Evolutionary conservation across 768 basidiomycete species (phyloP), one percentile per base, ranked within the genome.

Genomic region (Bullera alba): DNA sequence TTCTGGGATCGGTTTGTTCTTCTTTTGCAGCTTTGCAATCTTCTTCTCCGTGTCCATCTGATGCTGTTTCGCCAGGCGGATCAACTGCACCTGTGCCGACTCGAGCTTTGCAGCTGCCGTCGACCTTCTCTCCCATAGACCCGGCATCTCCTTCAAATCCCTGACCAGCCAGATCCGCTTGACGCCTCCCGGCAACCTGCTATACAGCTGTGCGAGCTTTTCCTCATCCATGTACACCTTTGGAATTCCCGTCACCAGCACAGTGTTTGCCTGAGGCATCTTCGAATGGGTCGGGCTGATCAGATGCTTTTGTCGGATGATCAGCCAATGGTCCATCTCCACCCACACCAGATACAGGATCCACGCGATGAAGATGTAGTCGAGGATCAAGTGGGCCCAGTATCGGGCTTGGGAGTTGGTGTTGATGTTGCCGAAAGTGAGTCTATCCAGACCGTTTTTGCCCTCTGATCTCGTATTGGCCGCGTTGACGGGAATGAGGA

Each of bases 91-190:
- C 74, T 93, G 88, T 0, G 89, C 91, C 1, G 79, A 78, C 70
- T 99, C 93, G 45, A 99, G 81, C 72, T 86, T 88, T 52, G 76
- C 76, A 58, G 80, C 82, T 0, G 88, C 87, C 2, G 77, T 77
- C 15, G 83, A 68, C 19, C 89, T 84, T 29, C 85, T 80, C 28
- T 91, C 82, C 61, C 87, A 86, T 17, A 87, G 65, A 35, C 85
- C 83, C 1, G 91, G 91, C 44, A 99, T 78, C 8, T 88, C 84
- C 69, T 87, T 87, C 25, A 96, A 76, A 64, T 96, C 80, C 83
- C 86, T 79, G 70, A 91, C 93, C 32, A 97, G 78, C 91, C 93
- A 99, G 30, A 99, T 82, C 57, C 82, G 81, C 67, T 83, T 83
- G 6, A 92, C 85, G 15, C 92, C 92, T 8, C 92, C 92, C 0